phyloP scores from a whole-genome alignment of 2,329 filamentous ascomycete genomes.

The Metarhizium anisopliae region DNA sequence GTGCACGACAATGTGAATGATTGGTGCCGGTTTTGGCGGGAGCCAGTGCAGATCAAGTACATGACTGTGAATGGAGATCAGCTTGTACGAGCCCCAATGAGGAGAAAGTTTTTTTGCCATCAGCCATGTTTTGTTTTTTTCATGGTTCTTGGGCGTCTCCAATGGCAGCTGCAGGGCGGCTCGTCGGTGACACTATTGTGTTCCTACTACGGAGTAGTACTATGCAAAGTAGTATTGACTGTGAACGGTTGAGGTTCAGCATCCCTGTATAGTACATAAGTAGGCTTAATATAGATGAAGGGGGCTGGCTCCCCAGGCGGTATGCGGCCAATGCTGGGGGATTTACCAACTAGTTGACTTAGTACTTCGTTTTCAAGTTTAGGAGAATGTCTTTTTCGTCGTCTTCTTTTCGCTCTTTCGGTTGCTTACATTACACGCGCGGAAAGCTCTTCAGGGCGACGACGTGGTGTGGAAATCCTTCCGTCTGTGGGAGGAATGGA shows the following conservation, averaged over 20 bases:
- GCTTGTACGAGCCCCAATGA: neutral
- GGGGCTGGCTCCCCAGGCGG: neutral
- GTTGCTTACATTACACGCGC: neutral
- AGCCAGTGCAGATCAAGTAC: neutral
- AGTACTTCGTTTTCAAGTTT: too few relatives aligned
- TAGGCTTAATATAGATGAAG: neutral
- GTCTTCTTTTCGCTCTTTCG: neutral
- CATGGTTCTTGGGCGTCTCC: neutral
- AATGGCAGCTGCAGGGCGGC: neutral
- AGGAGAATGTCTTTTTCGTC: neutral
- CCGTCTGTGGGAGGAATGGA: neutral
- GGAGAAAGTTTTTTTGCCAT: neutral
- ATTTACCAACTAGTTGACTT: too few relatives aligned
- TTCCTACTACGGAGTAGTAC: neutral
- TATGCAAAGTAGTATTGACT: neutral
- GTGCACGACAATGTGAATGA: neutral
- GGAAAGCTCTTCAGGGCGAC: neutral
- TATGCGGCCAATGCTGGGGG: too few relatives aligned
- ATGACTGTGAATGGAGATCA: neutral
- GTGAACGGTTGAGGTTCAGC: neutral
- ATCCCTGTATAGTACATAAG: neutral
- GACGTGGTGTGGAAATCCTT: too few relatives aligned
- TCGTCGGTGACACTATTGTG: neutral
- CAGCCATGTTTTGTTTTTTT: neutral
- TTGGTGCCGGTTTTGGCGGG: neutral